Conservation (phyloP, 352 stramenopile genomes). For the Phytophthora macrochlamydospora region DNA sequence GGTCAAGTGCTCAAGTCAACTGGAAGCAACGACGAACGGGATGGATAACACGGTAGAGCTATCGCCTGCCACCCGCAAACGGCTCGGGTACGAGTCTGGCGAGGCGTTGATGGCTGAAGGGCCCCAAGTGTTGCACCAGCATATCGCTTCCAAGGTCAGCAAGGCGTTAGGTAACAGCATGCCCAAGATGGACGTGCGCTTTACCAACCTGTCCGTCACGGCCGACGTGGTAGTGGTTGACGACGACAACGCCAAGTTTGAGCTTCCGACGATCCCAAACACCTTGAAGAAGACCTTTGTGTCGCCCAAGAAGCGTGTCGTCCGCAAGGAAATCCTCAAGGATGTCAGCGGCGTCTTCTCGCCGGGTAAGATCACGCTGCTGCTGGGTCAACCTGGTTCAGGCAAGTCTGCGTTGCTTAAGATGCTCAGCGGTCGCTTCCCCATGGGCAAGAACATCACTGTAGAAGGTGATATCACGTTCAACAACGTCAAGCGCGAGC, state of each 20-base stretch:
- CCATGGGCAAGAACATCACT: conserved; percentile 34
- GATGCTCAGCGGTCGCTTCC: conserved; percentile 39
- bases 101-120: conserved; percentile 25
- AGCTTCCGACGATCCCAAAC: conserved; percentile 36
- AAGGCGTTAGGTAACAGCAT: conserved; percentile 29
- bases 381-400: conserved; percentile 32
- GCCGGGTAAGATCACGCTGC: conserved; percentile 36
- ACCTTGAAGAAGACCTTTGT: conserved; percentile 19
- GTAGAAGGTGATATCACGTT: conserved; percentile 38
- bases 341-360: conserved; percentile 35
- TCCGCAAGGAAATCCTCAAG: conserved; percentile 46
- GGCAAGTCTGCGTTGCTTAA: conserved; percentile 44
- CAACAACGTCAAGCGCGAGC: conserved; percentile 31
- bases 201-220: conserved; percentile 44
- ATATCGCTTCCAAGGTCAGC: conserved; percentile 17
- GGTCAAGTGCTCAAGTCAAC: conserved; percentile 9
- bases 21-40: conserved; percentile 2
- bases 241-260: conserved; percentile 18
- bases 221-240: conserved; percentile 41
- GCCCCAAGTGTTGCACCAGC: conserved; percentile 25
- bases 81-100: conserved; percentile 13
- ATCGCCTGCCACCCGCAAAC: not conserved
- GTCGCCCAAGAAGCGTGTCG: conserved; percentile 28
- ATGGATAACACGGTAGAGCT: conserved; percentile 1
- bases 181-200: conserved; percentile 55